These are phyloP conservation scores for Pseudodiploospora longispora DNA, from an alignment of 2,329 filamentous ascomycete genomes.

Conservation along the genomic window DNA sequence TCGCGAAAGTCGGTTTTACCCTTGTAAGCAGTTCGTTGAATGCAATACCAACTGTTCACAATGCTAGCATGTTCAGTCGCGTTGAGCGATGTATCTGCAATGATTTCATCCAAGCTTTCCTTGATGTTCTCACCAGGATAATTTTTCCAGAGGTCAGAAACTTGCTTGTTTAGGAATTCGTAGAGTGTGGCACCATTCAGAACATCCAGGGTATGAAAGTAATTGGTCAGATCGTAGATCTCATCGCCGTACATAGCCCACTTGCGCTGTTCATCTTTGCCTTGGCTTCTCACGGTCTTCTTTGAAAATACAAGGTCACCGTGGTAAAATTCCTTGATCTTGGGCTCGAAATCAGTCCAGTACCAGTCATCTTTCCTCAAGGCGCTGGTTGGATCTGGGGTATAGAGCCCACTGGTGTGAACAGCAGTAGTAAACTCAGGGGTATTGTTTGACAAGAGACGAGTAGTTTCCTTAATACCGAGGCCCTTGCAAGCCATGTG, in stretches of 20 bases:
- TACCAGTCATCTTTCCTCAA: conserved; percentile 71
- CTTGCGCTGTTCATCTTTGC: conserved; percentile 55
- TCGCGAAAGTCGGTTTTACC: conserved; percentile 81
- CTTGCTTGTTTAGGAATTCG: conserved; percentile 61
- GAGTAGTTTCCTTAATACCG: conserved; percentile 48
- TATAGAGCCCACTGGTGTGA: conserved; percentile 62
- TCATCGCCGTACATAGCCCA: conserved; percentile 73
- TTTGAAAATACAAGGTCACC: conserved; percentile 71
- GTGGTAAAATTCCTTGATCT: conserved; percentile 79
- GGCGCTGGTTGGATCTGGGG: conserved; percentile 46
- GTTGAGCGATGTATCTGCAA: conserved; percentile 42
- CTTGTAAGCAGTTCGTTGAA: conserved; percentile 75
- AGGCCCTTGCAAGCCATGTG: conserved; percentile 66
- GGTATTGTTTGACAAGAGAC: conserved; percentile 59
- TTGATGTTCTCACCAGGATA: conserved; percentile 79
- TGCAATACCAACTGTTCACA: conserved; percentile 65
- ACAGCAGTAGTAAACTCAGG: conserved; percentile 44
- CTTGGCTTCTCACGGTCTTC: conserved; percentile 53
- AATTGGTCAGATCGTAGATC: conserved; percentile 87
- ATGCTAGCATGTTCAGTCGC: conserved; percentile 42
- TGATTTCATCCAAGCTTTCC: conserved; percentile 47
- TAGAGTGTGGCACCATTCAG: conserved; percentile 50
- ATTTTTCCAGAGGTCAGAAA: conserved; percentile 61
- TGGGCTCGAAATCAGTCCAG: conserved; percentile 59
- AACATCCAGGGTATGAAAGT: conserved; percentile 66